Conservation (phyloP, 2,329 filamentous ascomycete species). For the Alternaria consortialis region DNA sequence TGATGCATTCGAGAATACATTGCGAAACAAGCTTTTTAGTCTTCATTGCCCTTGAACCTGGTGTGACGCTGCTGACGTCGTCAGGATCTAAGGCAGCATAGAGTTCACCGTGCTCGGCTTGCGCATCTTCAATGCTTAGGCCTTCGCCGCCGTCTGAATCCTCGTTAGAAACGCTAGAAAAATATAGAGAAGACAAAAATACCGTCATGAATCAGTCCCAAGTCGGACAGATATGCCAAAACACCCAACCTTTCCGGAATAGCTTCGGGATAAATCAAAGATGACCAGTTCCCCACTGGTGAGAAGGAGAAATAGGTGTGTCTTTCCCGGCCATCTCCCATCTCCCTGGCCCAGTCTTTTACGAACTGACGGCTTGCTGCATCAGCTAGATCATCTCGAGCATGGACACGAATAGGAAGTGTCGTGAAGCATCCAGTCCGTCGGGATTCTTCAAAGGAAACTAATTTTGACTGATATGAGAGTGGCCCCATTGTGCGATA, state of each 20-base stretch:
- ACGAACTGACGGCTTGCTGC: neutral
- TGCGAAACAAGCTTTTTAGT: slow-evolving; percentile 2
- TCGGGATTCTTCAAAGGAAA: neutral
- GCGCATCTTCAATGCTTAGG: slow-evolving; percentile 1
- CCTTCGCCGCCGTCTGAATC: neutral
- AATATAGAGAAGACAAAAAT: neutral
- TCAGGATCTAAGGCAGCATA: neutral
- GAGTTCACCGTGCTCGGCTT: neutral
- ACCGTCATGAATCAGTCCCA: slow-evolving; percentile 10
- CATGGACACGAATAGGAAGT: slow-evolving; percentile 4
- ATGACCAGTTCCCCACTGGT: neutral
- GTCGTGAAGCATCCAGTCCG: neutral
- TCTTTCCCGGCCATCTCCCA: neutral
- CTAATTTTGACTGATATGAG: neutral
- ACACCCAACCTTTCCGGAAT: slow-evolving; percentile 2
- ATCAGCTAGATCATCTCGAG: slow-evolving; percentile 2
- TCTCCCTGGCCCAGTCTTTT: neutral
- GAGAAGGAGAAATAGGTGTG: neutral
- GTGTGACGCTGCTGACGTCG: neutral
- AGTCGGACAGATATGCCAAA: neutral
- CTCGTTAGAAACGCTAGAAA: neutral
- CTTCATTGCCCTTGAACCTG: neutral
- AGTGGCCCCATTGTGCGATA: neutral
- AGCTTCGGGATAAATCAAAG: slow-evolving; percentile 2
- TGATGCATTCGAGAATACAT: neutral